Base-by-base conservation (phyloP, 495 filamentous ascomycete genomes). In the Entonaema liquescens region DNA sequence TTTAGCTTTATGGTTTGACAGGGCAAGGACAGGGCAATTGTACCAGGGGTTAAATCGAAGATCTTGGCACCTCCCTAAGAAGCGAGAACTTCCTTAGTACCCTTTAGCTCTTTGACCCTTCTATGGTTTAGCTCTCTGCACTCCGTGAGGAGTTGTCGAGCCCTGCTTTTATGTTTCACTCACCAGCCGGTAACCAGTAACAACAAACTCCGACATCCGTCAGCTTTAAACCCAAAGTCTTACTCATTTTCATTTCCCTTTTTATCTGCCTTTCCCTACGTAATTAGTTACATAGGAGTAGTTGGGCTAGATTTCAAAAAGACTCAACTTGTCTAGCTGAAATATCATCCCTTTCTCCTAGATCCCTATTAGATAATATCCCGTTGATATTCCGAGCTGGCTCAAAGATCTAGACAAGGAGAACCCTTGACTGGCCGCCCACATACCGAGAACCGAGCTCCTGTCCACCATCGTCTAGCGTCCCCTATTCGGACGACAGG, bases 101-200 rank as follows among this genome's bases (percentile, higher is more conserved):
- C 6, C 0, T 29, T 29, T 53, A 53, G 23, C 25, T 2, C 0
- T 29, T 29, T 53, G 29, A n/a, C 25, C 49, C 49, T 29, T 29
- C 29, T 53, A 2, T 53, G 4, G 49, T 29, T 53, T 56, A 56
- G 56, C 23, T 59, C 26, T 1, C 47, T 55, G 55, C 25, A 49
- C 47, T 40, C 31, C 25, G 12, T 36, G n/a, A 23, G 7, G 44
- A 53, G 8, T 17, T 25, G n/a, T 49, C 58, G 2, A 15, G 50
- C 33, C 53, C 29, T 53, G 44, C 19, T 64, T 64, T 40, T 56
- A 59, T 61, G 68, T 71, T 65, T 71, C 62, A 70, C 35, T 23
- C 17, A 28, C 21, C 13, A 38, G 23, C 60, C 54, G 63, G 33
- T 60, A 40, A 59, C 9, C 13, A 38, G n/a, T 54, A 70, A 33